phyloP scores from a whole-genome alignment of 352 stramenopile species.

The Phytopythium vexans region DNA sequence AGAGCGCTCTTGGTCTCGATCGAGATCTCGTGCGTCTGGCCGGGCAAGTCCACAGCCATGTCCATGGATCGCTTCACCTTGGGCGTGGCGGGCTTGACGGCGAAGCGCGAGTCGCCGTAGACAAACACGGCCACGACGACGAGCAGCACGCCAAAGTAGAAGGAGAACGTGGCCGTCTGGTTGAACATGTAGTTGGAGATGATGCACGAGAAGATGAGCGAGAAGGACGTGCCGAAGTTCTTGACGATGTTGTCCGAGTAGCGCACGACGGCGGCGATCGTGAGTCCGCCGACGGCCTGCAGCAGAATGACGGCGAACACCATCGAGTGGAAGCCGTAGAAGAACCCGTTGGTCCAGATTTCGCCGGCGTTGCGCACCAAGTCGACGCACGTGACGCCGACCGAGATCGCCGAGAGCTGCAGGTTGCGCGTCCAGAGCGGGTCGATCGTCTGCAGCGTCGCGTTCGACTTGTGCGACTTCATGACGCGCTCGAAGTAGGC shows the following conservation, averaged over 20 bases:
- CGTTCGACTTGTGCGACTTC: slow-evolving; percentile 78
- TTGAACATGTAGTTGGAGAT: slow-evolving; percentile 89
- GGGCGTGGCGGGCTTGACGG: slow-evolving; percentile 31
- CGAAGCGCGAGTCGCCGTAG: slow-evolving; percentile 82
- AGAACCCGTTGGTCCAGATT: slow-evolving; percentile 68
- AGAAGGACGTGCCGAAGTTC: slow-evolving; percentile 89
- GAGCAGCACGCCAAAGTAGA: slow-evolving; percentile 77
- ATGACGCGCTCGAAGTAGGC: slow-evolving; percentile 88
- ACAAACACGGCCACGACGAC: slow-evolving; percentile 83
- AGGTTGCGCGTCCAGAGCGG: slow-evolving; percentile 85
- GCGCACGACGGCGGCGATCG: slow-evolving; percentile 80
- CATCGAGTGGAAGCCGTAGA: slow-evolving; percentile 73
- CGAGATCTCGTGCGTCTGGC: slow-evolving; percentile 40
- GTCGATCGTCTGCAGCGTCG: slow-evolving; percentile 75
- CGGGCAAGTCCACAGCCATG: slow-evolving; percentile 3
- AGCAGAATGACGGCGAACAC: slow-evolving; percentile 81
- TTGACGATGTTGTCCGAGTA: slow-evolving; percentile 91
- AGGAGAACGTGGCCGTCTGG: slow-evolving; percentile 60
- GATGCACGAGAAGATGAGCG: slow-evolving; percentile 84
- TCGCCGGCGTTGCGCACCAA: slow-evolving; percentile 62
- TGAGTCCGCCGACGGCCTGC: slow-evolving; percentile 80
- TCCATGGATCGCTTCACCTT: slow-evolving; percentile 28
- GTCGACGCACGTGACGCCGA: slow-evolving; percentile 68
- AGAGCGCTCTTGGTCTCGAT: slow-evolving; percentile 42
- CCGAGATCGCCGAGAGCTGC: slow-evolving; percentile 80